phyloP scores from a whole-genome alignment of 495 filamentous ascomycete species.

The Xylaria curta region DNA sequence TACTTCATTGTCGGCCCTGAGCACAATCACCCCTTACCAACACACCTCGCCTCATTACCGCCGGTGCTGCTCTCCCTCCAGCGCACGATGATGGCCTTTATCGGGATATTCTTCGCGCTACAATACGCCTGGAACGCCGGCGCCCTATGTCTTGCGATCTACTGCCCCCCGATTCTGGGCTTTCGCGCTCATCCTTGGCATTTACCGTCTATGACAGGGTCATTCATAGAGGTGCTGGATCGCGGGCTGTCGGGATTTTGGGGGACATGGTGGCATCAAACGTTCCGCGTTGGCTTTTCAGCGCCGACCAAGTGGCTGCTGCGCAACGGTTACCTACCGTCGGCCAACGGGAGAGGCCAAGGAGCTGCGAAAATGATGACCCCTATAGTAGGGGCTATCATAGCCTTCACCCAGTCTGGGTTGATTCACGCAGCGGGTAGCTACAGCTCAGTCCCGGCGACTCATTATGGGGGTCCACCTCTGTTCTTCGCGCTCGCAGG shows the following conservation, averaged over 20 bases:
- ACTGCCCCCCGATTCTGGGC: conserved; percentile 48
- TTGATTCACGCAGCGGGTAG: conserved; percentile 65
- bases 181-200: conserved; percentile 66
- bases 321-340: conserved; percentile 41
- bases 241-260: conserved; percentile 77
- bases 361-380: neutral
- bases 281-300: conserved; percentile 76
- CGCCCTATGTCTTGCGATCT: conserved; percentile 53
- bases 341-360: neutral
- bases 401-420: conserved; percentile 66
- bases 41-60: conserved; percentile 49
- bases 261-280: conserved; percentile 89
- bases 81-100: conserved; percentile 56
- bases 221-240: conserved; percentile 60
- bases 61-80: conserved; percentile 53
- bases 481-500: conserved; percentile 65
- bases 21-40: conserved; percentile 38
- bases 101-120: conserved; percentile 61
- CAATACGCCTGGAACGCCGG: conserved; percentile 55
- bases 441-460: conserved; percentile 56
- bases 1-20: conserved; percentile 69
- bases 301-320: conserved; percentile 60
- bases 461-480: conserved; percentile 43
- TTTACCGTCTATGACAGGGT: conserved; percentile 69
- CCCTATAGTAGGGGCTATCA: conserved; percentile 37